Conservation (phyloP, 495 filamentous ascomycete genomes). For the Xylaria grammica region DNA sequence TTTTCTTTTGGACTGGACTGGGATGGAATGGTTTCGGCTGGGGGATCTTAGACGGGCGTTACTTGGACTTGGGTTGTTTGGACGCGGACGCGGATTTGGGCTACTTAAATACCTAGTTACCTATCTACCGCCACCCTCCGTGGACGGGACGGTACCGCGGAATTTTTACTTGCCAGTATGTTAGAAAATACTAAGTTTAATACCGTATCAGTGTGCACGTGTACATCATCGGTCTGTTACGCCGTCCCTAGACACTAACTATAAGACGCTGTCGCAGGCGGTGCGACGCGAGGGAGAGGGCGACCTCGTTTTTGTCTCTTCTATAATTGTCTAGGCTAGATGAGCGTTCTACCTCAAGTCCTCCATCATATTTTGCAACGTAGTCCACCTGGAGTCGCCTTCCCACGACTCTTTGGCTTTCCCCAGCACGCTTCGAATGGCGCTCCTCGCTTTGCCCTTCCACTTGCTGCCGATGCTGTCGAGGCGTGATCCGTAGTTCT, state of each 20-base stretch:
- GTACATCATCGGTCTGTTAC: too few relatives aligned
- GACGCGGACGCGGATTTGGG: too few relatives aligned
- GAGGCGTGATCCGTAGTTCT: conserved; percentile 62
- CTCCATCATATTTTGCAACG: conserved; percentile 63
- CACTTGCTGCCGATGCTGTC: conserved; percentile 66
- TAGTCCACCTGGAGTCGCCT: conserved; percentile 71
- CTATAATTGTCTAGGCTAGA: neutral
- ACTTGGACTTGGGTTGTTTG: too few relatives aligned
- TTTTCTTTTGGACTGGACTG: too few relatives aligned
- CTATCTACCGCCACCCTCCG: too few relatives aligned
- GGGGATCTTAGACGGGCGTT: too few relatives aligned
- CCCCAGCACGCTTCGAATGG: conserved; percentile 78
- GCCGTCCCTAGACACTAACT: too few relatives aligned
- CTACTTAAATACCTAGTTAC: too few relatives aligned
- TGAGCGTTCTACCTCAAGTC: conserved; percentile 52
- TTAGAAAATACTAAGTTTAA: conserved; percentile 7
- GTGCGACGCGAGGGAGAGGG: too few relatives aligned
- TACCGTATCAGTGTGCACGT: neutral
- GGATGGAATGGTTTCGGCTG: too few relatives aligned
- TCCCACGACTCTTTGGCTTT: conserved; percentile 86
- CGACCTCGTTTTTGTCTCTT: conserved; percentile 1
- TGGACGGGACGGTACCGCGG: neutral
- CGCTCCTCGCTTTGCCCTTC: conserved; percentile 87
- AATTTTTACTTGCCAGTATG: neutral
- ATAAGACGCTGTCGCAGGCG: too few relatives aligned